Conservation (phyloP, 768 basidiomycete genomes). For the Termitomyces sp. region DNA sequence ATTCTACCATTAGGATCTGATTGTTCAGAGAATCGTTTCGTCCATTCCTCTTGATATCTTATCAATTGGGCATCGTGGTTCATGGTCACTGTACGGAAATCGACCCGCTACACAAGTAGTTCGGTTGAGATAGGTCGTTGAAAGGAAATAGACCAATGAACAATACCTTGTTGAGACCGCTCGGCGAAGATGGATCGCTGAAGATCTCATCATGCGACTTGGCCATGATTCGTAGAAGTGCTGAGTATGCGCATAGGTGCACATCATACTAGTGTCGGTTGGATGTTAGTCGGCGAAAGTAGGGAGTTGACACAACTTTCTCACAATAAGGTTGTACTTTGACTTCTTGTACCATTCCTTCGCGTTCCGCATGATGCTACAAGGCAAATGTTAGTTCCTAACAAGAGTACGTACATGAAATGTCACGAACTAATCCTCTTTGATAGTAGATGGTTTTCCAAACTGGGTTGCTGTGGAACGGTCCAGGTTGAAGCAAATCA, state of each 20-base stretch:
- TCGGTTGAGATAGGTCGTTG: slow-evolving; percentile 2
- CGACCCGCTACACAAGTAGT: slow-evolving; percentile 44
- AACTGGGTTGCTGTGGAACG: slow-evolving; percentile 85
- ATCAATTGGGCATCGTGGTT: slow-evolving; percentile 56
- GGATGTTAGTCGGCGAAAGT: not conserved
- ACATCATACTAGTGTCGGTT: slow-evolving; percentile 54
- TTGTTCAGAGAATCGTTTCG: slow-evolving; percentile 50
- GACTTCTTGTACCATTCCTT: slow-evolving; percentile 75
- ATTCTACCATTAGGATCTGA: slow-evolving; percentile 53
- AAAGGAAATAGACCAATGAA: not conserved
- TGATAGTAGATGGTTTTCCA: slow-evolving; percentile 86
- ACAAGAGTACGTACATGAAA: not conserved
- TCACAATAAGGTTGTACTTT: slow-evolving; percentile 53
- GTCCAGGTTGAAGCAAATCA: slow-evolving; percentile 88
- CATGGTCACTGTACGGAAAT: slow-evolving; percentile 64
- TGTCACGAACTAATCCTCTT: slow-evolving; percentile 68
- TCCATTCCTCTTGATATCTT: slow-evolving; percentile 66
- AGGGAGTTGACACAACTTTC: slow-evolving; percentile 6
- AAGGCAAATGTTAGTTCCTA: not conserved
- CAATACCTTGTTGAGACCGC: slow-evolving; percentile 66
- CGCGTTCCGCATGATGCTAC: slow-evolving; percentile 64
- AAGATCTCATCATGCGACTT: slow-evolving; percentile 77
- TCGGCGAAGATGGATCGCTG: slow-evolving; percentile 62
- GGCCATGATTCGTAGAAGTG: slow-evolving; percentile 64
- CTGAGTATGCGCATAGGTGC: slow-evolving; percentile 71